Evolutionary conservation across 2,329 filamentous ascomycete genomes (phyloP).

Genomic region (Beauveria bassiana): DNA sequence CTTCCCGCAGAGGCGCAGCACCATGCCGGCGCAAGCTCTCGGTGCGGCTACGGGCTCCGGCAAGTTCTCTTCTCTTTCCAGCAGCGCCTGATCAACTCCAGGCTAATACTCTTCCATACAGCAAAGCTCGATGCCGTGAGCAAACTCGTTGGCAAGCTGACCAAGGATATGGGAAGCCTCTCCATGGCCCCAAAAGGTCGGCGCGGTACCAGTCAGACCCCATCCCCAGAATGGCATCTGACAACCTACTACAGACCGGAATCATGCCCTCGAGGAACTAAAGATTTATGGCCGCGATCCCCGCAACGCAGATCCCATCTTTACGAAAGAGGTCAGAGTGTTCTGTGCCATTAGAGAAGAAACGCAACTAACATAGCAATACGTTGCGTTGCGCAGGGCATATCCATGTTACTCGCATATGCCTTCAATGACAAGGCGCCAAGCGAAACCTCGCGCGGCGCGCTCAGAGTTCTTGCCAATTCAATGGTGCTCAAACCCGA

Average conservation of each 20-base stretch:
- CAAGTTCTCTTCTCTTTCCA: slow-evolving; percentile 21
- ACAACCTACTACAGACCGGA: slow-evolving; percentile 45
- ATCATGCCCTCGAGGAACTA: slow-evolving; percentile 55
- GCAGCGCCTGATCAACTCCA: neutral
- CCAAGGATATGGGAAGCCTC: slow-evolving; percentile 52
- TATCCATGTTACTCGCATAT: slow-evolving; percentile 63
- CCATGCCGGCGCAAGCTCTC: slow-evolving; percentile 18
- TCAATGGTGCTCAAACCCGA: slow-evolving; percentile 48
- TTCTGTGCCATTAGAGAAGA: neutral
- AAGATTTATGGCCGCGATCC: slow-evolving; percentile 62
- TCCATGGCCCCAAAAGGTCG: slow-evolving; percentile 53
- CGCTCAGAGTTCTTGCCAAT: slow-evolving; percentile 74
- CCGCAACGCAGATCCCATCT: slow-evolving; percentile 70
- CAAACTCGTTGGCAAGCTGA: slow-evolving; percentile 53
- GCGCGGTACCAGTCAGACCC: slow-evolving; percentile 18
- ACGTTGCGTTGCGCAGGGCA: slow-evolving; percentile 47
- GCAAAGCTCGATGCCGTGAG: slow-evolving; percentile 63
- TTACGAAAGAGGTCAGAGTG: slow-evolving; percentile 60
- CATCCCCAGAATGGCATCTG: slow-evolving; percentile 11
- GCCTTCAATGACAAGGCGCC: slow-evolving; percentile 50
- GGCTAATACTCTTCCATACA: slow-evolving; percentile 23
- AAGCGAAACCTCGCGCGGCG: slow-evolving; percentile 62
- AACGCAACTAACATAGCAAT: slow-evolving; percentile 8
- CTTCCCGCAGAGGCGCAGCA: neutral
- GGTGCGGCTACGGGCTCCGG: slow-evolving; percentile 34